A percentile compares a stretch with the other conserved stretches of the same genome.
Evolutionary conservation across 2,329 filamentous ascomycete species (phyloP).

Genomic region (Whalleya microplaca): DNA sequence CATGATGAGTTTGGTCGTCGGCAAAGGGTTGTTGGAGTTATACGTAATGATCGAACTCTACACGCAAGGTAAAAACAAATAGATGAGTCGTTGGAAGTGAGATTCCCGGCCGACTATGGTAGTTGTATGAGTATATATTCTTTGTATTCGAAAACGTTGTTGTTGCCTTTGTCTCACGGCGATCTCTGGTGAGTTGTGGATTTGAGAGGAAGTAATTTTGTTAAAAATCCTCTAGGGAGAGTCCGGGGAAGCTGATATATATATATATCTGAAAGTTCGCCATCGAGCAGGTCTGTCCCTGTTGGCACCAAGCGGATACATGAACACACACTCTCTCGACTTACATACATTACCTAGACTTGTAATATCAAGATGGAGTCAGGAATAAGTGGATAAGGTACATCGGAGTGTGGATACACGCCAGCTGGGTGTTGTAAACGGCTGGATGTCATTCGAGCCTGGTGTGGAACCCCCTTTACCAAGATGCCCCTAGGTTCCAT

Average conservation of each 20-base stretch:
- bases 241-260: constrained; percentile 16
- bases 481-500: constrained; percentile 1
- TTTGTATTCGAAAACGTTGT: neutral
- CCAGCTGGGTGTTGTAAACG: constrained; percentile 5
- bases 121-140: constrained; percentile 8
- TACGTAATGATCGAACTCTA: constrained; percentile 42
- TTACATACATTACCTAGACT: constrained; percentile 3
- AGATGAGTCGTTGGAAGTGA: constrained; percentile 6
- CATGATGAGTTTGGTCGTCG: constrained; percentile 19
- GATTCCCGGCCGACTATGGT: constrained; percentile 11
- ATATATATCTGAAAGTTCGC: constrained; percentile 9
- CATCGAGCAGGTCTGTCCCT: constrained; percentile 17
- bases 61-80: constrained; percentile 36
- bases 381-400: constrained; percentile 26
- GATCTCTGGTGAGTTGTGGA: constrained; percentile 4
- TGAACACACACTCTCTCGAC: constrained; percentile 17
- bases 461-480: constrained; percentile 15
- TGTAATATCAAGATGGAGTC: constrained; percentile 10
- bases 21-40: constrained; percentile 12
- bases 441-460: constrained; percentile 12
- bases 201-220: constrained; percentile 1
- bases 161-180: constrained; percentile 9
- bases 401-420: constrained; percentile 25
- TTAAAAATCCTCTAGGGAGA: neutral
- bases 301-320: constrained; percentile 8